Evolutionary conservation across 768 basidiomycete genomes (phyloP), one percentile per base, ranked within the genome.

Genomic region (Roridomyces roridus): DNA sequence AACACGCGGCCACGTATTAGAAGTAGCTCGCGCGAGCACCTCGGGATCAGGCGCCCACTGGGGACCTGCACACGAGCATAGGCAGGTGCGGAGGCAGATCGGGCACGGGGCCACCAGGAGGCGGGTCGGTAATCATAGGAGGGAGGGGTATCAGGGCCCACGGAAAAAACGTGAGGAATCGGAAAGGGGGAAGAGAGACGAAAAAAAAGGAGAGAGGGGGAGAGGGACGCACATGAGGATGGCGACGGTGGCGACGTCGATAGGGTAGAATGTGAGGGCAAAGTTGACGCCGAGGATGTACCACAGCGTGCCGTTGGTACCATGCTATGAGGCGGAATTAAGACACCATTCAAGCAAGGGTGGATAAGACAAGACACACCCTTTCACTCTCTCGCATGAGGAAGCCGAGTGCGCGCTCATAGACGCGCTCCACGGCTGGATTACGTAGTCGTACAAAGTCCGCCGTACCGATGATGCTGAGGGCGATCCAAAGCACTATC

Each of bases 311-410:
- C 95, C 95, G 66, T 97, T 96, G 10, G 87, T 82, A 26, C 83
- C 77, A 46, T 48, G 43, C 58, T 54, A 21, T 20, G 11, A 40
- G n/a, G 7, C 15, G n/a, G 9, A 23, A 40, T n/a, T 28, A 17
- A 23, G n/a, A 60, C 26, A 25, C 34, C 40, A 23, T n/a, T n/a
- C 31, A 29, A 29, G 25, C 26, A 15, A 45, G 2, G 47, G 28
- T 21, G 45, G 15, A n/a, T n/a, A n/a, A 24, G 36, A 14, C 24
- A 36, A 40, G 12, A 62, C 78, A 48, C 63, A 89, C 89, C 76
- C 85, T 87, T 77, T 96, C 94, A 59, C 85, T 85, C 60, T 96
- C 92, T 10, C 95, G 84, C 95, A 96, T 96, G 46, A 96, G 81
- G 64, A 91, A 87, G 20, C 94, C 94, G 5, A 94, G 72, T 35